Evolutionary conservation across 2,329 filamentous ascomycete species (phyloP).

Genomic region (Trichoderma sp.): DNA sequence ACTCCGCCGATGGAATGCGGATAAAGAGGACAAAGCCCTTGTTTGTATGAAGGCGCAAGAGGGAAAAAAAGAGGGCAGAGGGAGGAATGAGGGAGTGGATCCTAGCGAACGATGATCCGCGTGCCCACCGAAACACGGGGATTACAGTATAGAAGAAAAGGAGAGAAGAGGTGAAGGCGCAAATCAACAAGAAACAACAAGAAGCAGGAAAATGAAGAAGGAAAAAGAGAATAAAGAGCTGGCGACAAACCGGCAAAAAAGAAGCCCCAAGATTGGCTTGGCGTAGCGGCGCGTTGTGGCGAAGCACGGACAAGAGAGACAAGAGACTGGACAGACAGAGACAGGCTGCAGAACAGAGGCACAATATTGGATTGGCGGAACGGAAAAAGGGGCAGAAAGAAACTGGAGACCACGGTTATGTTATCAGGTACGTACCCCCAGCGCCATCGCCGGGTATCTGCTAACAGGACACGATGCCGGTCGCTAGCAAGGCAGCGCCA

Average conservation of each 20-base stretch:
- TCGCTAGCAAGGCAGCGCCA: background rate
- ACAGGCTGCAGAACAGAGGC: background rate
- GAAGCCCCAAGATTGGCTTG: background rate
- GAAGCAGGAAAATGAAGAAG: background rate
- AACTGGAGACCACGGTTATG: background rate
- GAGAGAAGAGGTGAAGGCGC: background rate
- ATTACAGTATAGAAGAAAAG: background rate
- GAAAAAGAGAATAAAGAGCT: background rate
- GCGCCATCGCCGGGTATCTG: background rate
- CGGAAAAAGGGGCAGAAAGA: background rate
- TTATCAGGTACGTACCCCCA: background rate
- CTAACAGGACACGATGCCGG: background rate
- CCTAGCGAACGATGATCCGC: conserved; percentile 15
- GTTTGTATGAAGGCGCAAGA: background rate
- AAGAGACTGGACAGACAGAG: background rate
- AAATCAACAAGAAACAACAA: background rate
- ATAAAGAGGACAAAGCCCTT: background rate
- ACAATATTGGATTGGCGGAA: background rate
- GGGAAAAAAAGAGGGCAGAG: background rate
- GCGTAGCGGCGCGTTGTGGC: conserved; percentile 1
- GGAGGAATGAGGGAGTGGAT: conserved; percentile 10
- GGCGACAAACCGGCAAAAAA: background rate
- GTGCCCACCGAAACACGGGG: conserved; percentile 1
- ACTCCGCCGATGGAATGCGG: conserved; percentile 13
- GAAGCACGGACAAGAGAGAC: background rate